Evolutionary conservation across 805 yeast species (phyloP).

Genomic region (Teunomyces barrocoloradensis): DNA sequence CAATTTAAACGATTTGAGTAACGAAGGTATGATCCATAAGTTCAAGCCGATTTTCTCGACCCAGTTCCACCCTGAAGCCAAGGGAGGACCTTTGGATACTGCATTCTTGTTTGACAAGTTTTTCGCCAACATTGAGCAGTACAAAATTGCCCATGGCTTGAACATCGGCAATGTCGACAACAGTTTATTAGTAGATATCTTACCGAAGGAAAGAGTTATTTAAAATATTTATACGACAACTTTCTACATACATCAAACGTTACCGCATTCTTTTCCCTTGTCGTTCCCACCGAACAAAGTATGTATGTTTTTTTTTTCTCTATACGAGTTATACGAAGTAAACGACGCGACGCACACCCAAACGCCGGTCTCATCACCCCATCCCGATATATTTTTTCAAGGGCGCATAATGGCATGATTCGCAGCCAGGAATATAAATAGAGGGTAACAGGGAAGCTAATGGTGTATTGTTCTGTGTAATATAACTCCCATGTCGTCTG

Average conservation of each 20-base stretch:
- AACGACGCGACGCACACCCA: conserved; percentile 1
- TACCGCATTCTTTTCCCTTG: neutral
- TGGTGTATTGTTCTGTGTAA: neutral
- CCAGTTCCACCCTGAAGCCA: conserved; percentile 99
- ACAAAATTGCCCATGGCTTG: conserved; percentile 38
- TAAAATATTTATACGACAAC: conserved; percentile 18
- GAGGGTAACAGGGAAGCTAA: neutral
- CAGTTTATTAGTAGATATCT: conserved; percentile 56
- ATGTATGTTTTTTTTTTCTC: too few species aligned
- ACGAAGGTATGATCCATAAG: conserved; percentile 95
- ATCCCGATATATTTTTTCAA: neutral
- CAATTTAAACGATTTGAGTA: conserved; percentile 91
- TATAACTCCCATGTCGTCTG: neutral
- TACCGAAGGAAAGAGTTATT: conserved; percentile 63
- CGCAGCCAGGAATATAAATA: conserved; percentile 4
- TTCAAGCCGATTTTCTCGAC: conserved; percentile 90
- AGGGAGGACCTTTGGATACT: conserved; percentile 97
- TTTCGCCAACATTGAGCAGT: conserved; percentile 63
- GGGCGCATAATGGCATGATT: conserved; percentile 2
- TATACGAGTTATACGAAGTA: conserved; percentile 4
- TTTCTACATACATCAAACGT: neutral
- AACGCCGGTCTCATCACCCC: conserved; percentile 3
- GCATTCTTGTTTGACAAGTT: conserved; percentile 88
- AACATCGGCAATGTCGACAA: conserved; percentile 44
- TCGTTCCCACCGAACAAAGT: neutral